Evolutionary conservation across 1,139 yeast genomes (phyloP), one percentile per base, ranked within the genome.

Genomic region (Geotrichum australiense): DNA sequence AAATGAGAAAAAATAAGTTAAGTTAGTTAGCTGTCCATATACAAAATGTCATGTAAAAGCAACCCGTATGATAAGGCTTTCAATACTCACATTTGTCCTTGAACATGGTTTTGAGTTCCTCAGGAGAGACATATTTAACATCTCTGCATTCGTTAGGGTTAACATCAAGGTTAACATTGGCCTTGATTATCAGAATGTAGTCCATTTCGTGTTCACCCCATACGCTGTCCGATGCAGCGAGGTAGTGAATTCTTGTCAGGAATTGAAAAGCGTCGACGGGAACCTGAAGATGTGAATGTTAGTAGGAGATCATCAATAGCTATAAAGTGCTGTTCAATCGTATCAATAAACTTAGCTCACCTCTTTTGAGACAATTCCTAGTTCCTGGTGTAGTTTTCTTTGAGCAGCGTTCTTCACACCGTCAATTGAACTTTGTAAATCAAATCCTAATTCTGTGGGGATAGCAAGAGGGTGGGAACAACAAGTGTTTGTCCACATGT

Each of bases 151-250:
- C 99, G 51, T 68, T 68, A 23, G 61, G 61, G 59, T 87, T 89
- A 37, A 72, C 71, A 30, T 80, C 75, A 11, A 62, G 53, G 18
- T 63, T 58, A 35, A 87, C 78, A 49, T 73, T 69, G 23, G 87
- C 67, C 57, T 72, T 75, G 55, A 83, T 78, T 49, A 91, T 79
- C 57, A 93, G 71, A 53, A 91, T 93, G 64, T 91, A 91, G 64
- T 91, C 99, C 52, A 91, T 83, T 64, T 91, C 98, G 59, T 91
- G 98, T 62, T 91, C 98, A 39, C 97, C 98, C 98, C 98, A 91
- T 46, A 77, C 74, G 21, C 85, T 87, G 51, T 72, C 71, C 52
- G 82, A 74, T 27, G 96, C 91, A 6, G 96, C 86, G 68, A 79
- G 82, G 66, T 91, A 91, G 65, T 91, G 98, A 53, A 91, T 91